Conservation (phyloP, 169 alveolate species). For the Cryptosporidium viatorum region DNA sequence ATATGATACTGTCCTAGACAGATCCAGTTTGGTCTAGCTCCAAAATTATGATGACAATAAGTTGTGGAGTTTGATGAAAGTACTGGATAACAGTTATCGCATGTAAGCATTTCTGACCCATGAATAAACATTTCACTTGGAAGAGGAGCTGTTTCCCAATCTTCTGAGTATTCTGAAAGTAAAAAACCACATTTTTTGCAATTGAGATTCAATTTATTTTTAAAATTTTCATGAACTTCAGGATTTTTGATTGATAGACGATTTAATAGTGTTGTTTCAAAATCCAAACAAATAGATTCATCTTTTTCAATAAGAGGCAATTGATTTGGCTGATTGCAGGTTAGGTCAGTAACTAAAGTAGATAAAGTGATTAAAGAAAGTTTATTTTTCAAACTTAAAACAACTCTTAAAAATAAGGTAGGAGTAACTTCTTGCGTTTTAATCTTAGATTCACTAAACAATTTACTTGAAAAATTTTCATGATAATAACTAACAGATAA, state of each 20-base stretch:
- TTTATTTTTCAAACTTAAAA: slow-evolving; percentile 8
- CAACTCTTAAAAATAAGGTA: slow-evolving; percentile 5
- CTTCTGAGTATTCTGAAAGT: slow-evolving; percentile 3
- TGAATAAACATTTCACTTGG: slow-evolving; percentile 65
- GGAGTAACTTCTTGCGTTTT: not conserved
- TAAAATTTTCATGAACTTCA: not conserved
- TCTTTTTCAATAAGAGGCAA: not conserved
- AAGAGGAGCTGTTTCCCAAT: slow-evolving; percentile 34
- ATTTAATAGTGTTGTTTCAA: not conserved
- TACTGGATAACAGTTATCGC: slow-evolving; percentile 54
- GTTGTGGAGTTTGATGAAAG: too few relatives aligned
- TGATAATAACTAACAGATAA: slow-evolving; percentile 36
- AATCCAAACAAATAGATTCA: slow-evolving; percentile 10
- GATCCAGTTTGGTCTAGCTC: slow-evolving; percentile 43
- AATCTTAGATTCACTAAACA: not conserved
- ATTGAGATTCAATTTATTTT: not conserved
- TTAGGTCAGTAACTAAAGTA: slow-evolving; percentile 6
- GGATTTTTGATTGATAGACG: not conserved
- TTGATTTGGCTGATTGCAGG: not conserved
- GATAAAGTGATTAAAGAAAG: not conserved
- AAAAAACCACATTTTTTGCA: slow-evolving; percentile 14
- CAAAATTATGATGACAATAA: not conserved
- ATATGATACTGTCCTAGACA: slow-evolving; percentile 60
- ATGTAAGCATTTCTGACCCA: slow-evolving; percentile 54
- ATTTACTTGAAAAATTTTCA: not conserved